Evolutionary conservation across 257 asterid species (phyloP), one percentile per base, ranked within the genome.

Genomic region (Cinchona pubescens): DNA sequence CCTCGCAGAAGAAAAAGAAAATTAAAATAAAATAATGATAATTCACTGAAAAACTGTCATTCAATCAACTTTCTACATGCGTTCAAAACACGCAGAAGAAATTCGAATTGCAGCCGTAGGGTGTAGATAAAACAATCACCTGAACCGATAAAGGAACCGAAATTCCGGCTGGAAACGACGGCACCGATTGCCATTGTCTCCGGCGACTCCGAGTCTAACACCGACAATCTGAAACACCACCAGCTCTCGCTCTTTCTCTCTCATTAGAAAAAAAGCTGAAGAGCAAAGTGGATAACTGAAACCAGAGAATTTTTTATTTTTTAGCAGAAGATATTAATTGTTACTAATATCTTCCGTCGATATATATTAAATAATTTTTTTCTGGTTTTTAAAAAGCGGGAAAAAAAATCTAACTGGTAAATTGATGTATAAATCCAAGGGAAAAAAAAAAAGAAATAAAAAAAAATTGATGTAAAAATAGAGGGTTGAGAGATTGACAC

Each of bases 111-210:
- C 45, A 69, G 3, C 25, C 4, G 70, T 25, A n/a, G 15, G 43
- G 32, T 35, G 21, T 38, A 45, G 51, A 29, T 16, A 27, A 66
- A 35, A 40, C 3, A 62, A 42, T 58, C 83, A 93, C 97, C 97
- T 67, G 96, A 85, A 83, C 87, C 87, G 73, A 82, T 25, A 77
- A 89, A 86, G 40, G 86, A 82, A 80, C 90, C 89, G 81, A 90
- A 88, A 71, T 88, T 88, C 89, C 97, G 86, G 87, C 82, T 83
- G 75, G 93, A 89, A 81, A 89, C 86, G 83, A 85, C 85, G 78
- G 96, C 85, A 59, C 96, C 96, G 72, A 89, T 89, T 62, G 94
- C 90, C 98, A 94, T 91, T 74, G 78, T 73, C 82, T n/a, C 83
- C 84, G 80, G 88, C 78, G 69, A 75, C 49, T 46, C 29, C 13